A percentile compares a stretch with the other conserved stretches of the same genome.
phyloP scores from a whole-genome alignment of 805 yeast species.

The Metschnikowia amazonensis region DNA sequence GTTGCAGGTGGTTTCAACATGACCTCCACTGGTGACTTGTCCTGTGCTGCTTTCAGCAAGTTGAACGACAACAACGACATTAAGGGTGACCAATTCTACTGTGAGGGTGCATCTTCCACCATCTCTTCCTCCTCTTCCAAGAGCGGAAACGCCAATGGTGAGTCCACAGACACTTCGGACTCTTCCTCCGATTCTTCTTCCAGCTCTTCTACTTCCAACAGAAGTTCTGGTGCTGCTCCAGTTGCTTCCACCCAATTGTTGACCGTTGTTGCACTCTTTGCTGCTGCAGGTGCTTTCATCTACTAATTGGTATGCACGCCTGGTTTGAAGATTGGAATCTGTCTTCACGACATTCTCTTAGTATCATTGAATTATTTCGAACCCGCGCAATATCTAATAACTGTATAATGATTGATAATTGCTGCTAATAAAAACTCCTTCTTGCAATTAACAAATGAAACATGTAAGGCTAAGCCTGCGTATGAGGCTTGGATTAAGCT shows the following conservation, averaged over 20 bases:
- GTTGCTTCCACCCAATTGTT: conserved; percentile 23
- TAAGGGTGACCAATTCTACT: conserved; percentile 83
- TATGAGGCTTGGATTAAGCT: not conserved
- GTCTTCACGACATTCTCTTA: conserved; percentile 5
- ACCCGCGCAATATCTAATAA: conserved; percentile 2
- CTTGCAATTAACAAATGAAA: not conserved
- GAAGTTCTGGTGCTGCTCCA: conserved; percentile 26
- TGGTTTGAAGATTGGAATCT: not conserved
- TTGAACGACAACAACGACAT: conserved; percentile 76
- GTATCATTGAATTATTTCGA: conserved; percentile 7
- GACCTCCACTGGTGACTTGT: conserved; percentile 71
- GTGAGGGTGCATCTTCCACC: conserved; percentile 45
- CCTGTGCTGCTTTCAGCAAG: conserved; percentile 72
- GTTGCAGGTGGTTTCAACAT: conserved; percentile 92
- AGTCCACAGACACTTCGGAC: conserved; percentile 23
- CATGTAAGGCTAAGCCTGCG: too few species aligned
- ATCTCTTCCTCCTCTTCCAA: conserved; percentile 44
- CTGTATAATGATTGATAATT: not conserved
- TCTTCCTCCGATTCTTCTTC: conserved; percentile 17
- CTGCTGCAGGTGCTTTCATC: conserved; percentile 38
- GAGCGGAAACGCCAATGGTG: conserved; percentile 24
- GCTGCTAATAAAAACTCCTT: not conserved
- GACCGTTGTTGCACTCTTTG: conserved; percentile 30
- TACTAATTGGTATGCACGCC: conserved; percentile 17
- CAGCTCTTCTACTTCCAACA: conserved; percentile 21